Conservation (phyloP, 129 eudicot genomes). For the Saposhnikovia divaricata region DNA sequence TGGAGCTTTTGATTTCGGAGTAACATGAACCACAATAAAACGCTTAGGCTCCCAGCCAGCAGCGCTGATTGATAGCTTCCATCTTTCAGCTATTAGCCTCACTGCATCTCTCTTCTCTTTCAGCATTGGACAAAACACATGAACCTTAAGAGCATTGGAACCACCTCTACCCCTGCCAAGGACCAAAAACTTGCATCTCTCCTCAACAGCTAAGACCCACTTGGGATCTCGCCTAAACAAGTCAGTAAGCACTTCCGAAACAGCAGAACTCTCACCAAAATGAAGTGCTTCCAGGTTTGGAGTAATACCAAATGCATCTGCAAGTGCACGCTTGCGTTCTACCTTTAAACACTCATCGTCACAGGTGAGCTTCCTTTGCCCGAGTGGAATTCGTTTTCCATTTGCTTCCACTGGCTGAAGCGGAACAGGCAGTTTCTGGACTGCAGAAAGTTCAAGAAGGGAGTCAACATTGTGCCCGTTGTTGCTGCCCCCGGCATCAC, state of each 20-base stretch:
- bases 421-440: constrained; percentile 67
- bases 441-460: constrained; percentile 65
- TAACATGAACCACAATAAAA: constrained; percentile 68
- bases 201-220: constrained; percentile 86
- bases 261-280: constrained; percentile 70
- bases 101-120: constrained; percentile 89
- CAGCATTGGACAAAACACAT: constrained; percentile 80
- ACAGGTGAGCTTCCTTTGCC: constrained; percentile 82
- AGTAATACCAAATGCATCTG: constrained; percentile 81
- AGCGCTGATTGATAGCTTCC: constrained; percentile 72
- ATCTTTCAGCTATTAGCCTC: constrained; percentile 76
- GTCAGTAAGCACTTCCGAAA: constrained; percentile 55
- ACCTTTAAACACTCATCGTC: constrained; percentile 81
- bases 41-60: constrained; percentile 99
- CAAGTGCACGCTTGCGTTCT: constrained; percentile 81
- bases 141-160: constrained; percentile 46
- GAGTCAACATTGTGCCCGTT: constrained; percentile 46
- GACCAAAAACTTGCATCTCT: constrained; percentile 81
- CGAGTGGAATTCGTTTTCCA: constrained; percentile 70
- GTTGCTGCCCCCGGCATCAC: constrained; percentile 82
- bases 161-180: constrained; percentile 75
- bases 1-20: constrained; percentile 78
- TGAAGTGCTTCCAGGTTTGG: constrained; percentile 73
- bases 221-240: constrained; percentile 76
- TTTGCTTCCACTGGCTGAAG: constrained; percentile 68